A percentile compares a stretch with the other conserved stretches of the same genome.
phyloP scores from a whole-genome alignment of 2,329 filamentous ascomycete species.

The Cercospora canescens region DNA sequence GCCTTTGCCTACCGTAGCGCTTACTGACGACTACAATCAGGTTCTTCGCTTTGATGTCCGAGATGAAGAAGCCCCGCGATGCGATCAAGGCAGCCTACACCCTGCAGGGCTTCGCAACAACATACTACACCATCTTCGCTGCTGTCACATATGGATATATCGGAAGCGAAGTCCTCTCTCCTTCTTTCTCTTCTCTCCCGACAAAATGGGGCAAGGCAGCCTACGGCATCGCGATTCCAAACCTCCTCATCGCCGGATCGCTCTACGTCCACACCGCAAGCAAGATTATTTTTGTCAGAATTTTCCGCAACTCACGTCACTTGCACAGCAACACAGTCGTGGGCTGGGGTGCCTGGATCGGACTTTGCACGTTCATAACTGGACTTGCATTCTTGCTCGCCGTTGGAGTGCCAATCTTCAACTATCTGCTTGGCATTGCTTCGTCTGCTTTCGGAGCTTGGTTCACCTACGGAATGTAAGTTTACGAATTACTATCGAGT shows the following conservation, averaged over 20 bases:
- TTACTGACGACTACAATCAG: neutral
- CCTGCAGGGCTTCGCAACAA: slow-evolving; percentile 52
- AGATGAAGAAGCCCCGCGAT: slow-evolving; percentile 53
- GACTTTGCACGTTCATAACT: slow-evolving; percentile 49
- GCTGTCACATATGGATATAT: slow-evolving; percentile 55
- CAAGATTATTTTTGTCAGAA: slow-evolving; percentile 54
- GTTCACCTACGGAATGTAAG: slow-evolving; percentile 51
- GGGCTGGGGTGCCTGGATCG: slow-evolving; percentile 51
- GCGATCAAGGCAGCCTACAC: slow-evolving; percentile 52
- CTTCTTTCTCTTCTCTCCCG: slow-evolving; percentile 49
- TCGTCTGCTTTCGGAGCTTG: slow-evolving; percentile 54
- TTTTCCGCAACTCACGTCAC: slow-evolving; percentile 49
- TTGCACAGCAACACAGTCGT: slow-evolving; percentile 50
- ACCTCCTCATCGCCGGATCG: slow-evolving; percentile 51
- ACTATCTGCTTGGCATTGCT: slow-evolving; percentile 53
- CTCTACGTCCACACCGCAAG: slow-evolving; percentile 54
- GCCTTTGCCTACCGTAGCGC: slow-evolving; percentile 42
- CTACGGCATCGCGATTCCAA: slow-evolving; percentile 53
- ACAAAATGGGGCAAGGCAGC: slow-evolving; percentile 51
- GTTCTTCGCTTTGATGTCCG: slow-evolving; percentile 22
- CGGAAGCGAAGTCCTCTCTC: slow-evolving; percentile 47
- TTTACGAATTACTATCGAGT: neutral
- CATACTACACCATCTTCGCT: slow-evolving; percentile 53
- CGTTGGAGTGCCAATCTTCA: slow-evolving; percentile 55
- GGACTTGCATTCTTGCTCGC: slow-evolving; percentile 45